These are phyloP conservation scores for Sarocladiaceae sp. DNA, from an alignment of 2,329 filamentous ascomycete genomes.

Conservation along the genomic window DNA sequence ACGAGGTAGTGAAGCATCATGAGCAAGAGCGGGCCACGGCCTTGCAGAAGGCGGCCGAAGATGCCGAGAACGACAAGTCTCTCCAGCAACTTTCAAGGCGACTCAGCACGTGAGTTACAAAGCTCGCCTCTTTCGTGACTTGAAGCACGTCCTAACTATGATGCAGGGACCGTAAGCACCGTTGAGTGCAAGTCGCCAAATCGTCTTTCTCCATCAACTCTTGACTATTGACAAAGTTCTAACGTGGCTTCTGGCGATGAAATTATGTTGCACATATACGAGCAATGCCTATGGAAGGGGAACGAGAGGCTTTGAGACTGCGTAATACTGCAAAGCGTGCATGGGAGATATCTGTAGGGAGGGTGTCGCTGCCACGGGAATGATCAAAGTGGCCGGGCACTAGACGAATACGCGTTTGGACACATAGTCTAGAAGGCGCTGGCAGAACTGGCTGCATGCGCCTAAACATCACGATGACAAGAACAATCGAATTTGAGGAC, in stretches of 20 bases:
- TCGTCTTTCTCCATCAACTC: not conserved
- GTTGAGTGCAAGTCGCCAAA: slow-evolving; percentile 1
- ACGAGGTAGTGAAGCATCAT: slow-evolving; percentile 81
- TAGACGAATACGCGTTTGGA: slow-evolving; percentile 6
- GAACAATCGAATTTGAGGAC: not conserved
- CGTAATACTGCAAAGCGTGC: slow-evolving; percentile 1
- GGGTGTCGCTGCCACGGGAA: not conserved
- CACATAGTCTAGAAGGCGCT: slow-evolving; percentile 8
- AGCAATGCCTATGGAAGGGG: not conserved
- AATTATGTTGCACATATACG: not conserved
- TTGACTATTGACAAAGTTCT: not conserved
- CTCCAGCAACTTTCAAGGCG: slow-evolving; percentile 82
- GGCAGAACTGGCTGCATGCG: not conserved
- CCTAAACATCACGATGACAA: slow-evolving; percentile 7
- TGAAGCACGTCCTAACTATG: not conserved
- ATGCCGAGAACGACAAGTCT: slow-evolving; percentile 89
- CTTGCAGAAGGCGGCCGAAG: slow-evolving; percentile 77
- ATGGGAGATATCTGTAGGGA: not conserved
- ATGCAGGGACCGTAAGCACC: slow-evolving; percentile 18
- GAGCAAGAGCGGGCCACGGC: slow-evolving; percentile 79
- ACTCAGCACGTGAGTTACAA: slow-evolving; percentile 74
- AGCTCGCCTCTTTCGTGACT: not conserved
- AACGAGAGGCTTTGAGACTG: not conserved
- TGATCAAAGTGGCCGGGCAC: not conserved
- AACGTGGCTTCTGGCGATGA: not conserved